These are phyloP conservation scores for Gautieria morchelliformis DNA, from an alignment of 768 basidiomycete genomes.

Conservation along the genomic window DNA sequence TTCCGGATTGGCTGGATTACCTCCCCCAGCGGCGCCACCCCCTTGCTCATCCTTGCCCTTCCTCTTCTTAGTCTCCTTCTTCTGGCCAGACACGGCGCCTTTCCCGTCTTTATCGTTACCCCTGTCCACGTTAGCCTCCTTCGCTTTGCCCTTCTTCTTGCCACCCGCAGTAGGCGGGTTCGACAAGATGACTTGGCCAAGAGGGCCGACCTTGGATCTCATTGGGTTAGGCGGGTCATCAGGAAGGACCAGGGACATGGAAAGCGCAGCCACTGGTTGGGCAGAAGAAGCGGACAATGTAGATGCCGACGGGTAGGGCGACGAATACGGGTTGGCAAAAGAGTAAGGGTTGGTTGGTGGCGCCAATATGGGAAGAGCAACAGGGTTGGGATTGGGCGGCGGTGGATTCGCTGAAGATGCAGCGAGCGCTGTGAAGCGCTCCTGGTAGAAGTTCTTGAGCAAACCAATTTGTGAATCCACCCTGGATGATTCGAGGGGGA, in stretches of 20 bases:
- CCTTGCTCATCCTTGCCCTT: constrained; percentile 2
- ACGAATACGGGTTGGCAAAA: constrained; percentile 11
- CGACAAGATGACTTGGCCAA: constrained; percentile 62
- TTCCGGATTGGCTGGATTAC: neutral
- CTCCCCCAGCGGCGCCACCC: constrained; percentile 1
- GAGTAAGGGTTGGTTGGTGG: neutral
- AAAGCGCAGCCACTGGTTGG: neutral
- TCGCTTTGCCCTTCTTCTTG: constrained; percentile 52
- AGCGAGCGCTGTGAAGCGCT: constrained; percentile 39
- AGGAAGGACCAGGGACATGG: constrained; percentile 30
- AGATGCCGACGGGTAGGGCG: constrained; percentile 14
- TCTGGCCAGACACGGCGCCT: neutral
- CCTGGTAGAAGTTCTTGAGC: constrained; percentile 65
- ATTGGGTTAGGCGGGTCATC: constrained; percentile 53
- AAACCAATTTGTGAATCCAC: constrained; percentile 79
- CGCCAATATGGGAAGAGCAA: too few species aligned
- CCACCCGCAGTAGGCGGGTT: constrained; percentile 28
- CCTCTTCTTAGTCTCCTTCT: constrained; percentile 6
- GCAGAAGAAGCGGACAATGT: constrained; percentile 3
- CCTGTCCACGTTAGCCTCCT: neutral
- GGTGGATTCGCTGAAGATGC: constrained; percentile 12
- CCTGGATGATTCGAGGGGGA: constrained; percentile 55
- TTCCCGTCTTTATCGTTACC: constrained; percentile 1
- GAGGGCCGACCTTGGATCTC: constrained; percentile 68
- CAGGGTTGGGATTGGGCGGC: neutral